A percentile compares a stretch with the other conserved stretches of the same genome.
Conservation (phyloP, 2,329 filamentous ascomycete genomes). For the Zymoseptoria passerinii region DNA sequence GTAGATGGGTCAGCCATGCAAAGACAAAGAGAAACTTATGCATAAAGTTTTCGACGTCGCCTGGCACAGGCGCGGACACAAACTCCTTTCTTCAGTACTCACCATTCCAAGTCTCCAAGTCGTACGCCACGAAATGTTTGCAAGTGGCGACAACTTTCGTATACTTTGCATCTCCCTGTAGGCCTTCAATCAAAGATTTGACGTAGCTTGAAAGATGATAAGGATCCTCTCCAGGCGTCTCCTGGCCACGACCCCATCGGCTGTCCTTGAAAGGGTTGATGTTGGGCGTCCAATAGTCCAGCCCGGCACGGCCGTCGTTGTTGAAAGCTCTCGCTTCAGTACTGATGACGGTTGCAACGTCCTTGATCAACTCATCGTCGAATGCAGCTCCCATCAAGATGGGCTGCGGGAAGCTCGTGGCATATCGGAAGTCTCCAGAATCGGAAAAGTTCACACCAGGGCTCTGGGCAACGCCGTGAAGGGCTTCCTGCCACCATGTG, state of each 20-base stretch:
- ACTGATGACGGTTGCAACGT: constrained; percentile 48
- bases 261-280: constrained; percentile 57
- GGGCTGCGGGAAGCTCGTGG: constrained; percentile 58
- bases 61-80: neutral
- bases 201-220: constrained; percentile 30
- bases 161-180: constrained; percentile 29
- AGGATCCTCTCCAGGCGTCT: constrained; percentile 37
- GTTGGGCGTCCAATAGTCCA: constrained; percentile 59
- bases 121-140: constrained; percentile 37
- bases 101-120: constrained; percentile 27
- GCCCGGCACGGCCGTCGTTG: constrained; percentile 47
- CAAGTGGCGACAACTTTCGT: constrained; percentile 39
- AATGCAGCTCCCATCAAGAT: constrained; percentile 56
- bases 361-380: constrained; percentile 52
- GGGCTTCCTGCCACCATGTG: constrained; percentile 54
- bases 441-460: constrained; percentile 43
- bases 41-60: neutral
- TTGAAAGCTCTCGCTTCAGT: constrained; percentile 59
- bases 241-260: constrained; percentile 26
- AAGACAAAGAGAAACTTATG: neutral
- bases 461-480: constrained; percentile 50
- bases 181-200: constrained; percentile 26
- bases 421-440: constrained; percentile 47
- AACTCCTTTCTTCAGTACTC: constrained; percentile 26
- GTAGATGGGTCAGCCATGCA: neutral